Percentiles rank a stretch among this genome's conserved stretches.
Conservation (phyloP, 352 stramenopile genomes). For the Globisporangium paddicum region DNA sequence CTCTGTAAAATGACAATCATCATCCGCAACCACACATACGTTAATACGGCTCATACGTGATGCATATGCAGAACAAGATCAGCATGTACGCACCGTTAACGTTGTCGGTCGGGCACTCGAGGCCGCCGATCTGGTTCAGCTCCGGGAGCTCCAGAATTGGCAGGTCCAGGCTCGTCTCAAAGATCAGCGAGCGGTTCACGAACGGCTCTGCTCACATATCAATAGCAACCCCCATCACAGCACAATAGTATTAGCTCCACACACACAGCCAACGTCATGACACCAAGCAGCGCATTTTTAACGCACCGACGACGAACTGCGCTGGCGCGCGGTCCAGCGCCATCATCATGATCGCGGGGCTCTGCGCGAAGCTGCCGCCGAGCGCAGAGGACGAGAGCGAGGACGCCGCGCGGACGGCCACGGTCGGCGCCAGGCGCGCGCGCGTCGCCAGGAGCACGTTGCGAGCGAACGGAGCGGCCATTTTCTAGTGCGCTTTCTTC, state of each 20-base stretch:
- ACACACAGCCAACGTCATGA: not conserved
- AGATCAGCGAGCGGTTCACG: constrained; percentile 13
- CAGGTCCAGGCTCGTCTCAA: constrained; percentile 12
- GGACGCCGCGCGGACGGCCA: constrained; percentile 7
- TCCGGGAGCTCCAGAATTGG: constrained; percentile 11
- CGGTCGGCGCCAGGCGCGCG: constrained; percentile 7
- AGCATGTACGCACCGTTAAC: constrained; percentile 9
- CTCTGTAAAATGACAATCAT: constrained; percentile 27
- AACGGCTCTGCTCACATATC: constrained; percentile 3
- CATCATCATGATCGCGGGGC: constrained; percentile 15
- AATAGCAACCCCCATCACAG: not conserved
- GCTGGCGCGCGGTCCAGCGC: constrained; percentile 11
- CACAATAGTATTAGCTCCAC: not conserved
- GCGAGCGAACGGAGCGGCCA: constrained; percentile 10
- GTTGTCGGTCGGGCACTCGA: constrained; percentile 15
- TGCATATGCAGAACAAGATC: not conserved
- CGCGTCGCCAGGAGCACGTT: constrained; percentile 6
- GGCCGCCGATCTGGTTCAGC: constrained; percentile 9
- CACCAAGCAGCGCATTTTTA: not conserved
- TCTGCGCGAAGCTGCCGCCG: not conserved
- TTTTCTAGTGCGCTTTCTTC: constrained; percentile 1
- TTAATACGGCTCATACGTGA: not conserved
- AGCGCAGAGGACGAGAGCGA: constrained; percentile 1
- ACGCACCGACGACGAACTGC: constrained; percentile 7
- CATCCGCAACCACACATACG: not conserved